A percentile compares a stretch with the other conserved stretches of the same genome.
These are phyloP conservation scores for Pilatotrama ljubarskyi DNA, from an alignment of 768 basidiomycete genomes.

Conservation along the genomic window DNA sequence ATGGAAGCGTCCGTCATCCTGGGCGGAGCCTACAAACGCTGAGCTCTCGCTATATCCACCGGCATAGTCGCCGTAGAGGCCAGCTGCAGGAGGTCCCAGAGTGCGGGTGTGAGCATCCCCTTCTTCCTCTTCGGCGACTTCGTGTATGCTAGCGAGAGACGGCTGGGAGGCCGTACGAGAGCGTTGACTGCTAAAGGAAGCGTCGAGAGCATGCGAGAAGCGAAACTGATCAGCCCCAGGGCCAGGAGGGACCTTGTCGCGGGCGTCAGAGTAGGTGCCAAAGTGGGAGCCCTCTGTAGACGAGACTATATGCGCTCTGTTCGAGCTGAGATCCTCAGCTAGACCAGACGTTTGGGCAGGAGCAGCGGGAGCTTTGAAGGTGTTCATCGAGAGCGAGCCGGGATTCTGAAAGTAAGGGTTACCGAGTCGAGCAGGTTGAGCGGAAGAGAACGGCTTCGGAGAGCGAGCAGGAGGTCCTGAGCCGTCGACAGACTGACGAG, in stretches of 20 bases:
- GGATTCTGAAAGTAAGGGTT: constrained; percentile 19
- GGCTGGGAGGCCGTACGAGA: constrained; percentile 19
- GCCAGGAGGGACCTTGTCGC: neutral
- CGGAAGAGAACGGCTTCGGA: constrained; percentile 15
- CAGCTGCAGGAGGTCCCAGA: neutral
- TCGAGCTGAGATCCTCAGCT: constrained; percentile 21
- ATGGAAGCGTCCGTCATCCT: neutral
- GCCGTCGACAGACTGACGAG: constrained; percentile 20
- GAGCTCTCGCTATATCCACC: neutral
- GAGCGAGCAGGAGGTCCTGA: constrained; percentile 3
- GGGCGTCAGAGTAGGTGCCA: neutral
- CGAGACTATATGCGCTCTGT: constrained; percentile 30
- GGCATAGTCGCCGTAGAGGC: neutral
- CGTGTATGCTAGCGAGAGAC: constrained; percentile 25
- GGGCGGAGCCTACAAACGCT: neutral
- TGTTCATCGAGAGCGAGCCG: neutral
- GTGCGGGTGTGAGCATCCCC: neutral
- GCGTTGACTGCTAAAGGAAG: neutral
- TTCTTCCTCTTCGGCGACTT: constrained; percentile 17
- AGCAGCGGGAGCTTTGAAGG: constrained; percentile 13
- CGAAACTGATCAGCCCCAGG: neutral
- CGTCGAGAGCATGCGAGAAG: constrained; percentile 2
- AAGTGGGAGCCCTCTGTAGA: neutral
- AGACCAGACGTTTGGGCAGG: constrained; percentile 7
- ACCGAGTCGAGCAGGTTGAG: constrained; percentile 4